A percentile compares a stretch with the other conserved stretches of the same genome.
phyloP scores from a whole-genome alignment of 2,329 filamentous ascomycete species.

The Colletotrichum simmondsii region DNA sequence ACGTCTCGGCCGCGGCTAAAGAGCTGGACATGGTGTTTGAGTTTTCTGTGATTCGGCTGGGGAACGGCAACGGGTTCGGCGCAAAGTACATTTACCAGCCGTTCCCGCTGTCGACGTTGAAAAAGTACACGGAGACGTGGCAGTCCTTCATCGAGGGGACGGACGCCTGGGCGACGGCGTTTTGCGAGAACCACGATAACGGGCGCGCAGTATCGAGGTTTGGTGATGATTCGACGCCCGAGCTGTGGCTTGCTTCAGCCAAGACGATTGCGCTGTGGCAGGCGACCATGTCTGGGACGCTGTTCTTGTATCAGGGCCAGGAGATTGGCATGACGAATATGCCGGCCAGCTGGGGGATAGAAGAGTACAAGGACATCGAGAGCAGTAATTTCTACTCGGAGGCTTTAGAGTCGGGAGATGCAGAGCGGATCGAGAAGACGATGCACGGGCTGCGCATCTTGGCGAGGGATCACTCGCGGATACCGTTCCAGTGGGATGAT shows the following conservation, averaged over 20 bases:
- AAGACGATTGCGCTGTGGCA: slow-evolving; percentile 66
- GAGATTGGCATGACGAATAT: slow-evolving; percentile 71
- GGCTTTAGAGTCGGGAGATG: slow-evolving; percentile 47
- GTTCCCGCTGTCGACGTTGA: slow-evolving; percentile 56
- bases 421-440: slow-evolving; percentile 54
- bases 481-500: slow-evolving; percentile 75
- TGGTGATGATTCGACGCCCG: slow-evolving; percentile 55
- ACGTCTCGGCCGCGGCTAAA: slow-evolving; percentile 62
- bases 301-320: slow-evolving; percentile 70
- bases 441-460: slow-evolving; percentile 66
- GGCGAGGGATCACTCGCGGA: slow-evolving; percentile 71
- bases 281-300: slow-evolving; percentile 60
- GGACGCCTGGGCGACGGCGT: slow-evolving; percentile 68
- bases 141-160: slow-evolving; percentile 60
- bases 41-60: slow-evolving; percentile 67
- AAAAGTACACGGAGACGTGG: slow-evolving; percentile 56
- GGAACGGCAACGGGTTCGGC: slow-evolving; percentile 56
- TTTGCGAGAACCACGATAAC: slow-evolving; percentile 74
- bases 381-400: slow-evolving; percentile 62
- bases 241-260: slow-evolving; percentile 55
- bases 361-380: slow-evolving; percentile 66
- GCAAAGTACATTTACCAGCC: slow-evolving; percentile 62
- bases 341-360: slow-evolving; percentile 59
- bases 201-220: slow-evolving; percentile 67
- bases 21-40: slow-evolving; percentile 73